Evolutionary conservation across 345 rosid species (phyloP).

Genomic region (Aurinia saxatilis): DNA sequence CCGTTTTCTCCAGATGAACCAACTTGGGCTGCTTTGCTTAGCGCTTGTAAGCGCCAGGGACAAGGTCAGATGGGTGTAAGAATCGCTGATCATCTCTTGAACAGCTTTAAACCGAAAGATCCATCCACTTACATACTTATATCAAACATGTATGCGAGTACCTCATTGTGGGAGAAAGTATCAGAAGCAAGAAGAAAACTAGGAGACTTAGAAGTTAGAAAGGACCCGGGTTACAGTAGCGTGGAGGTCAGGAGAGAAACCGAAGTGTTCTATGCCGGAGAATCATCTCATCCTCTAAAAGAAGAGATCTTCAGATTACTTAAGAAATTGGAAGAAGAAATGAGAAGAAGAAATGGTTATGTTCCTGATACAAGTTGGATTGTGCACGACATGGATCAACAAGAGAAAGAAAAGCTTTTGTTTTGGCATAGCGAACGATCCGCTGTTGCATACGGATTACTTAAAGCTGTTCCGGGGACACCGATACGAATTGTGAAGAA

Average conservation of each 20-base stretch:
- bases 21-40: constrained; percentile 75
- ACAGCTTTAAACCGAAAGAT: constrained; percentile 43
- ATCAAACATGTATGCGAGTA: constrained; percentile 56
- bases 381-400: constrained; percentile 53
- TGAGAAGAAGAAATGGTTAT: constrained; percentile 59
- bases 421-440: constrained; percentile 76
- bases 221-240: constrained; percentile 65
- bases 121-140: constrained; percentile 64
- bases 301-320: constrained; percentile 45
- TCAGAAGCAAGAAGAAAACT: constrained; percentile 54
- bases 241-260: constrained; percentile 44
- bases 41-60: constrained; percentile 62
- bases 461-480: constrained; percentile 47
- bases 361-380: constrained; percentile 61
- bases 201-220: constrained; percentile 41
- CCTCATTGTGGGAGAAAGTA: constrained; percentile 48
- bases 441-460: constrained; percentile 69
- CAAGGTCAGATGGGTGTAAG: constrained; percentile 40
- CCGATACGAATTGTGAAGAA: constrained; percentile 58
- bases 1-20: constrained; percentile 76
- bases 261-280: constrained; percentile 61
- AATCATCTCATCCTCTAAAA: constrained; percentile 46
- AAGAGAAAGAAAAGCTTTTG: constrained; percentile 60
- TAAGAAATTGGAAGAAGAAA: constrained; percentile 42
- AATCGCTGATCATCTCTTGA: constrained; percentile 44